Percentiles rank a stretch among this genome's conserved stretches.
Conservation (phyloP, 1,139 yeast genomes). For the Zygosaccharomyces pseudobailii region DNA sequence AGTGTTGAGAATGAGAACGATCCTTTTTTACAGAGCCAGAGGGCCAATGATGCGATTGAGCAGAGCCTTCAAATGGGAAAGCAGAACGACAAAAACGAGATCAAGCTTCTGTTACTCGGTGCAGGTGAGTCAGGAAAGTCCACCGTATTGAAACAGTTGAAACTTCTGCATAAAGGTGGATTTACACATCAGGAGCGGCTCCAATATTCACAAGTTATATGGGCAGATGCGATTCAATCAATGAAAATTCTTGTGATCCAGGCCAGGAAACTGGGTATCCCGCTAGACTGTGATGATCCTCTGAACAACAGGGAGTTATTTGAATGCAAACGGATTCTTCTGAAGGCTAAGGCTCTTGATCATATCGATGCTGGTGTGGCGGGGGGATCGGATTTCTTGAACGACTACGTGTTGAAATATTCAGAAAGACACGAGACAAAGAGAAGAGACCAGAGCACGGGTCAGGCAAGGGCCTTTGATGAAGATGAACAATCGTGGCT, state of each 20-base stretch:
- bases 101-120: conserved; percentile 71
- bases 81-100: conserved; percentile 48
- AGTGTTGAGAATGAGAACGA: conserved; percentile 43
- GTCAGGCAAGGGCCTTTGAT: conserved; percentile 46
- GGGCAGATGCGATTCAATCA: conserved; percentile 88
- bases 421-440: conserved; percentile 50
- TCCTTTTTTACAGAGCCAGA: conserved; percentile 47
- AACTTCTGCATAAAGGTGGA: conserved; percentile 79
- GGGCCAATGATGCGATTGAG: conserved; percentile 64
- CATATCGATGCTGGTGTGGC: conserved; percentile 64
- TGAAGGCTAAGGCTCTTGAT: conserved; percentile 55
- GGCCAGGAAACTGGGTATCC: conserved; percentile 58
- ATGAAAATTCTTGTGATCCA: conserved; percentile 79
- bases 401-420: conserved; percentile 61
- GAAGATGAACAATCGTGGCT: conserved; percentile 32
- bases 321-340: conserved; percentile 44
- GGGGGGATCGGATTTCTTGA: conserved; percentile 60
- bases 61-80: conserved; percentile 53
- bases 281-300: conserved; percentile 55
- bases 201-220: conserved; percentile 84
- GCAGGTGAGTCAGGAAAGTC: conserved; percentile 97
- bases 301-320: conserved; percentile 41
- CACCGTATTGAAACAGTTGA: conserved; percentile 90
- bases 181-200: conserved; percentile 73
- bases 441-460: conserved; percentile 52